These are phyloP conservation scores for Talaromyces sp. DNA, from an alignment of 2,329 filamentous ascomycete species.

Conservation along the genomic window DNA sequence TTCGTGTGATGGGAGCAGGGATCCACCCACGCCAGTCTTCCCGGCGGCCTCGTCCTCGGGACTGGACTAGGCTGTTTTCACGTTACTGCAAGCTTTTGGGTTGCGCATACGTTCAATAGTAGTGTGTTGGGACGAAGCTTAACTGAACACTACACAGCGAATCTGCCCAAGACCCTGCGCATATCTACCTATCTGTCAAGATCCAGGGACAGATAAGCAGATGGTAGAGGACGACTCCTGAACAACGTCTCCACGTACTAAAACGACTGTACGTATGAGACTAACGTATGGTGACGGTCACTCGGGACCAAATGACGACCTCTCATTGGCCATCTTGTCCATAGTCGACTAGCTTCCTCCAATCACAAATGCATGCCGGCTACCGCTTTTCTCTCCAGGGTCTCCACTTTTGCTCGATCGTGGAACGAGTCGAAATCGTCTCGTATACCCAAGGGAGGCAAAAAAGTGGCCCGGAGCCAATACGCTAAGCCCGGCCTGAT, in stretches of 20 bases:
- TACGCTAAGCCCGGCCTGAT: background rate
- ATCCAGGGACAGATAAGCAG: background rate
- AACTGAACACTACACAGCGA: background rate
- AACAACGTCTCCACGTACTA: background rate
- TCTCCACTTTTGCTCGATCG: background rate
- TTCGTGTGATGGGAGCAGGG: background rate
- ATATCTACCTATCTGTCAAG: background rate
- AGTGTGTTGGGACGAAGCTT: background rate
- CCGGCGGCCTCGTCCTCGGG: slow-evolving; percentile 1
- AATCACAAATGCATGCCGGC: background rate
- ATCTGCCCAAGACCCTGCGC: background rate
- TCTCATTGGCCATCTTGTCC: background rate
- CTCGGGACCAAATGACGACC: background rate
- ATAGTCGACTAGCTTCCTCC: background rate
- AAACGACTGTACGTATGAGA: background rate
- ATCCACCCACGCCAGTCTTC: slow-evolving; percentile 3
- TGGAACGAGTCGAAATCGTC: background rate
- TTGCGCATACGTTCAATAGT: background rate
- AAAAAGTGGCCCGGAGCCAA: background rate
- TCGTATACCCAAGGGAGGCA: background rate
- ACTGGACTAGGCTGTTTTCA: slow-evolving; percentile 4
- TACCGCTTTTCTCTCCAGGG: background rate
- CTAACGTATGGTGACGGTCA: slow-evolving; percentile 1
- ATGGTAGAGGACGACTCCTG: background rate
- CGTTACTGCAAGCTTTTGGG: background rate